These are phyloP conservation scores for Aureobasidium musti DNA, from an alignment of 2,329 filamentous ascomycete species.

Conservation along the genomic window DNA sequence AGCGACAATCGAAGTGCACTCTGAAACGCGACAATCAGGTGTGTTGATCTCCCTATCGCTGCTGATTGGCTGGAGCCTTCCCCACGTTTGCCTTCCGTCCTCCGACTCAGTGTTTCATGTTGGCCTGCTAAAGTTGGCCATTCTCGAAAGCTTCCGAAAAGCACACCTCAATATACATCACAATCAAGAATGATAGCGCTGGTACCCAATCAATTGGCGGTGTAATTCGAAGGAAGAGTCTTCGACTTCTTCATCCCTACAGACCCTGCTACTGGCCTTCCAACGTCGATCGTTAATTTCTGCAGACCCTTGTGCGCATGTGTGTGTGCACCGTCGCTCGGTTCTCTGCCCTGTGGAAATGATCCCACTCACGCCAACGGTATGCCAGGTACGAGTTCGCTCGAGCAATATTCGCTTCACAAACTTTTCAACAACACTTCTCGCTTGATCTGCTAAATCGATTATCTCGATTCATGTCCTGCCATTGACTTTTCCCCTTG, in stretches of 20 bases:
- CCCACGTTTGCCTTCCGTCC: conserved; percentile 9
- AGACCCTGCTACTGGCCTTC: conserved; percentile 20
- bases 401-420: neutral
- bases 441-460: conserved; percentile 9
- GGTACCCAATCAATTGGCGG: neutral
- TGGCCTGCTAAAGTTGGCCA: conserved; percentile 3
- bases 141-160: conserved; percentile 23
- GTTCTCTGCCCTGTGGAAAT: conserved; percentile 28
- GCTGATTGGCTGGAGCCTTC: conserved; percentile 4
- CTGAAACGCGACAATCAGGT: conserved; percentile 15
- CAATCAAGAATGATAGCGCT: conserved; percentile 13
- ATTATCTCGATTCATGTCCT: neutral
- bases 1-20: conserved; percentile 7
- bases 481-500: conserved; percentile 17
- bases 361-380: conserved; percentile 8
- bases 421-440: conserved; percentile 18
- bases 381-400: conserved; percentile 13
- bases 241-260: conserved; percentile 22
- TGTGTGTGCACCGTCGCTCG: conserved; percentile 22
- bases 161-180: conserved; percentile 13
- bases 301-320: conserved; percentile 23
- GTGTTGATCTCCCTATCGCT: neutral
- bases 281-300: conserved; percentile 22
- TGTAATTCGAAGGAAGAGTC: neutral
- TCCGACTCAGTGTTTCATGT: conserved; percentile 22